Evolutionary conservation across 208 protist species (phyloP).

Genomic region (Leishmania mexicana): DNA sequence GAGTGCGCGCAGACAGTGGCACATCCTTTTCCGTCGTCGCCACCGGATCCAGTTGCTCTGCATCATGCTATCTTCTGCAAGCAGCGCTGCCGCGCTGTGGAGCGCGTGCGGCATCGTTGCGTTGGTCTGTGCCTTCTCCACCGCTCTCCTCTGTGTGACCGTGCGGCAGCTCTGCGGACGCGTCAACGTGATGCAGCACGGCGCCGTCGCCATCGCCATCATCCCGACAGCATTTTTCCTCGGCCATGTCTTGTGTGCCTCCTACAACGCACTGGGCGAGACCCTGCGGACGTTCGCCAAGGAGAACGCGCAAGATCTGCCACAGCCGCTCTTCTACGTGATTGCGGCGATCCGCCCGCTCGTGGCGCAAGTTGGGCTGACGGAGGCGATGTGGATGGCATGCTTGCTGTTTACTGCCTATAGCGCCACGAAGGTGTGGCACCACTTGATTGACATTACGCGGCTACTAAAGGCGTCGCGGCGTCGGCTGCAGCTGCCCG

Average conservation of each 20-base stretch:
- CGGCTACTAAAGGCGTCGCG: conserved; percentile 68
- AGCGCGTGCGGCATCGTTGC: neutral
- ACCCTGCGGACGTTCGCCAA: conserved; percentile 24
- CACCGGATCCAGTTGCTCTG: neutral
- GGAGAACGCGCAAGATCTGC: conserved; percentile 15
- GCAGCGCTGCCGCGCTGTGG: conserved; percentile 1
- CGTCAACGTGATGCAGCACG: conserved; percentile 26
- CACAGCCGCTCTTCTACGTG: conserved; percentile 21
- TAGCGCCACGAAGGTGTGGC: conserved; percentile 40
- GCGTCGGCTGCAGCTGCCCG: conserved; percentile 41
- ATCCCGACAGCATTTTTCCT: conserved; percentile 37
- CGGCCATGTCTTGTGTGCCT: conserved; percentile 15
- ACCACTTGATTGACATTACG: conserved; percentile 57
- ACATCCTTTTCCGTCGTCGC: neutral
- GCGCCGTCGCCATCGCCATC: conserved; percentile 40
- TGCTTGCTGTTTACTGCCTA: conserved; percentile 70
- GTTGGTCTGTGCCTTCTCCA: neutral
- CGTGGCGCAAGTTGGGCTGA: neutral
- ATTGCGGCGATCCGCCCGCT: conserved; percentile 22
- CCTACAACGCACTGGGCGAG: conserved; percentile 18
- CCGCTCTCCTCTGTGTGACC: neutral
- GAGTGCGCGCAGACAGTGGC: neutral
- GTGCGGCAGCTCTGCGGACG: neutral
- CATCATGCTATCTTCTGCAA: conserved; percentile 2
- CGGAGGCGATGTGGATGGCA: conserved; percentile 40